A percentile compares a stretch with the other conserved stretches of the same genome.
Evolutionary conservation across 768 basidiomycete genomes (phyloP).

Genomic region (Lactarius evosmus): DNA sequence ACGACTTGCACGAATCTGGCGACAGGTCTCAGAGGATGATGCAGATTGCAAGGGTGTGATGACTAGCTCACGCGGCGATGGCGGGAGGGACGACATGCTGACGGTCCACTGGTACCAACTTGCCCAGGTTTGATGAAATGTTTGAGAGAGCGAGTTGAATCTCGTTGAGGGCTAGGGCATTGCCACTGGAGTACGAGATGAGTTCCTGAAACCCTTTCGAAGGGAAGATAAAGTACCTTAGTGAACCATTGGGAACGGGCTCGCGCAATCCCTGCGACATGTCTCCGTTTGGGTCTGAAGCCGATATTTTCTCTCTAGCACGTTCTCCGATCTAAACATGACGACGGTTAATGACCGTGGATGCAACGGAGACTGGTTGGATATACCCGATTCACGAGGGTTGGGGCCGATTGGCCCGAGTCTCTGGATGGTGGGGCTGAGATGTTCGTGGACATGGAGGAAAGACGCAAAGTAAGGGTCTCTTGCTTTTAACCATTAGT

Average conservation of each 20-base stretch:
- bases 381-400: not conserved
- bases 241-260: not conserved
- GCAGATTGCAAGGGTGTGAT: not conserved
- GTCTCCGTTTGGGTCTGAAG: not conserved
- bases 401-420: not conserved
- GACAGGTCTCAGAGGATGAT: not conserved
- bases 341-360: not conserved
- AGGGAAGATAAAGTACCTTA: not conserved
- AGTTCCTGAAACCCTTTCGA: not conserved
- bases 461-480: not conserved
- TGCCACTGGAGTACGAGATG: not conserved
- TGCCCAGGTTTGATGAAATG: not conserved
- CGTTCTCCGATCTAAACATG: not conserved
- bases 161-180: not conserved
- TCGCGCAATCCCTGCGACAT: not conserved
- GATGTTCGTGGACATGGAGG: not conserved
- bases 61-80: conserved; percentile 7
- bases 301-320: not conserved
- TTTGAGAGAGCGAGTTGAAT: not conserved
- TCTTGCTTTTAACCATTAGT: not conserved
- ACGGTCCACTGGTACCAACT: conserved; percentile 2
- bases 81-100: not conserved
- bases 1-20: conserved; percentile 1
- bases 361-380: not conserved
- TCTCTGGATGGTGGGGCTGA: not conserved